phyloP scores from a whole-genome alignment of 2,329 filamentous ascomycete genomes.

The Parastagonospora nodorum region DNA sequence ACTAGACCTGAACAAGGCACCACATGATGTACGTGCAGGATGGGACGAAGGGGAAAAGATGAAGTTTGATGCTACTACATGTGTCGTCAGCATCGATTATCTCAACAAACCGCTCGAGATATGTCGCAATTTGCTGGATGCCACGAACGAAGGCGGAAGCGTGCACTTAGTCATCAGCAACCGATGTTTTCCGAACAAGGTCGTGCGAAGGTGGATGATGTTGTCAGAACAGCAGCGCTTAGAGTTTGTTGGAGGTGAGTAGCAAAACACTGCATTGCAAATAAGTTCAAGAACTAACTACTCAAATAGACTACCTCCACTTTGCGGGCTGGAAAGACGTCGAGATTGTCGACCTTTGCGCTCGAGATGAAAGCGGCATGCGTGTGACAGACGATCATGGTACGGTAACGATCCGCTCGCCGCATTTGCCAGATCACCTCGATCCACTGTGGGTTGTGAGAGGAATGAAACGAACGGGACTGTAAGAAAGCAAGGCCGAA shows the following conservation, averaged over 20 bases:
- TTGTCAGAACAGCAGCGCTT: conserved; percentile 53
- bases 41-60: conserved; percentile 9
- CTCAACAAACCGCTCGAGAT: conserved; percentile 54
- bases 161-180: conserved; percentile 60
- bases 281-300: not conserved
- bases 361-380: conserved; percentile 37
- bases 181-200: conserved; percentile 61
- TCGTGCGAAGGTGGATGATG: conserved; percentile 54
- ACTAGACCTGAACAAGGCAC: conserved; percentile 52
- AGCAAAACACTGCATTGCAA: too few relatives aligned
- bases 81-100: conserved; percentile 60
- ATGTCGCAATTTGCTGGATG: conserved; percentile 48
- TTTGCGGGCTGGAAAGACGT: conserved; percentile 59
- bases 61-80: conserved; percentile 54
- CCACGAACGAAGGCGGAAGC: conserved; percentile 49
- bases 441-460: conserved; percentile 37
- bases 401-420: conserved; percentile 13
- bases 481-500: not conserved
- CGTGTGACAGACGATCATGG: conserved; percentile 30
- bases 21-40: conserved; percentile 31
- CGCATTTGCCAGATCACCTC: conserved; percentile 20
- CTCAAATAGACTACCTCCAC: conserved; percentile 51
- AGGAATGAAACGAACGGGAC: conserved; percentile 15
- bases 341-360: conserved; percentile 58
- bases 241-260: conserved; percentile 53